Evolutionary conservation across 1,139 yeast genomes (phyloP).

Genomic region (Pichia sp.): DNA sequence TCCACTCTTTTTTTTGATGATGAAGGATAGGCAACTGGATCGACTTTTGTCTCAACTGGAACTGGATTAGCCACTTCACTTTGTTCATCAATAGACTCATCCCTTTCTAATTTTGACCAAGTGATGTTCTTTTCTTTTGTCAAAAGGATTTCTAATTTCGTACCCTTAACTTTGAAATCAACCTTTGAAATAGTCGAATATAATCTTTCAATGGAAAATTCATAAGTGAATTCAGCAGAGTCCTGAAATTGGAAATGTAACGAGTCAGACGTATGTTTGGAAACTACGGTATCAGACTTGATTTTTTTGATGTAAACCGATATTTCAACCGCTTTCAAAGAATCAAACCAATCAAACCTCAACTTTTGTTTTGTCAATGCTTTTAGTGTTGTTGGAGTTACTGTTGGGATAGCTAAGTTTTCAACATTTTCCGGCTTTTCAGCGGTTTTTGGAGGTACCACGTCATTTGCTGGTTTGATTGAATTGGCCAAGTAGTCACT

Average conservation of each 20-base stretch:
- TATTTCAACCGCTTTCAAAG: constrained; percentile 45
- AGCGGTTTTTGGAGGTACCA: constrained; percentile 1
- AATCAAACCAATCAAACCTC: constrained; percentile 67
- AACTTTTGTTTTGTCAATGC: neutral
- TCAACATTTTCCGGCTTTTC: neutral
- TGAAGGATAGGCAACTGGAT: constrained; percentile 41
- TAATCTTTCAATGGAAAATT: constrained; percentile 43
- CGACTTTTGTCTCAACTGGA: constrained; percentile 16
- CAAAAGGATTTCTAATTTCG: constrained; percentile 65
- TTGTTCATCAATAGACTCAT: constrained; percentile 7
- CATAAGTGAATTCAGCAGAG: constrained; percentile 34
- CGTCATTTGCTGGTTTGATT: neutral
- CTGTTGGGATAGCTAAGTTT: neutral
- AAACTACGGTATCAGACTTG: constrained; percentile 14
- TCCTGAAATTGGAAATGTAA: constrained; percentile 17
- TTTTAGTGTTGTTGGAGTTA: constrained; percentile 15
- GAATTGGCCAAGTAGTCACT: neutral
- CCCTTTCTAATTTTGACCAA: constrained; percentile 40
- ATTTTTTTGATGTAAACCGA: constrained; percentile 62
- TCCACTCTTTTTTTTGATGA: constrained; percentile 54
- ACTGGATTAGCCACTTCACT: neutral
- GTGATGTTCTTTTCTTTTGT: constrained; percentile 26
- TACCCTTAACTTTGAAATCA: constrained; percentile 47
- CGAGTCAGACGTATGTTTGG: constrained; percentile 12
- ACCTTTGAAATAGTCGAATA: constrained; percentile 43